Conservation (phyloP, 106 monocot genomes). For the Cymbidium sinense region DNA sequence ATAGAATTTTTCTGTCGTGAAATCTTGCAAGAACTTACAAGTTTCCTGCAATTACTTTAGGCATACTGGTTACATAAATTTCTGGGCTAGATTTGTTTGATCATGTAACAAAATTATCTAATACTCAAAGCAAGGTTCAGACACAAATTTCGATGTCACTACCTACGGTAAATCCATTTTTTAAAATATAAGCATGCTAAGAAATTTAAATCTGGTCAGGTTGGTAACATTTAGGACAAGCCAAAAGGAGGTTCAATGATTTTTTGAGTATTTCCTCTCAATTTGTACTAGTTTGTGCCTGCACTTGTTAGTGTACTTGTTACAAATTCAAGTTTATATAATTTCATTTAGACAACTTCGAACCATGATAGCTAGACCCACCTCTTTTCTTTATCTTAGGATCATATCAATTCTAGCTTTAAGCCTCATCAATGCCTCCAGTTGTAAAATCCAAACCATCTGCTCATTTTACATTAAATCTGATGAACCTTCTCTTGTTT, state of each 20-base stretch:
- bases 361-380: not conserved
- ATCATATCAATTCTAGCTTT: not conserved
- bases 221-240: not conserved
- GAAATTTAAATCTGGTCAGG: not conserved
- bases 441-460: too few relatives aligned
- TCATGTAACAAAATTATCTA: not conserved
- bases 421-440: not conserved
- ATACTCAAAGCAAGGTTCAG: not conserved
- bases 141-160: not conserved
- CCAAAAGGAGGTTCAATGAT: not conserved
- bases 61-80: not conserved
- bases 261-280: not conserved
- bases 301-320: too few relatives aligned
- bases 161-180: not conserved
- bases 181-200: too few relatives aligned
- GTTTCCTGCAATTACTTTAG: not conserved
- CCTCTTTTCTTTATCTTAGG: not conserved
- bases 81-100: not conserved
- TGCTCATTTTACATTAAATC: too few relatives aligned
- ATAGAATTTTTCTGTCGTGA: not conserved
- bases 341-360: not conserved
- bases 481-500: too few relatives aligned
- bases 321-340: not conserved
- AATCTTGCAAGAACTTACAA: slow-evolving; percentile 1
- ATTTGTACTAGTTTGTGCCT: not conserved